Evolutionary conservation across 2,329 filamentous ascomycete genomes (phyloP).

Genomic region (Ceratocystis papillata): DNA sequence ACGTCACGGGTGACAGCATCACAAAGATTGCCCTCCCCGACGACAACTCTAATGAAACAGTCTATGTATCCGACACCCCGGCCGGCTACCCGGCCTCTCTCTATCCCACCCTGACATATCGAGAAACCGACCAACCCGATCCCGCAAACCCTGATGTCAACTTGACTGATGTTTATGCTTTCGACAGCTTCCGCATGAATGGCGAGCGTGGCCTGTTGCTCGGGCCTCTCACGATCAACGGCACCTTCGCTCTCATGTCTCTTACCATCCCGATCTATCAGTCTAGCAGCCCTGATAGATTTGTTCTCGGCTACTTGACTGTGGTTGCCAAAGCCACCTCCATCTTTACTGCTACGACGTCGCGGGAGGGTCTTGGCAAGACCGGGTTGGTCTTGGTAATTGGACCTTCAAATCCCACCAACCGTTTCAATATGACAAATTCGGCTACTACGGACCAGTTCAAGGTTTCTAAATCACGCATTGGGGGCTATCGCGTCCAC

Average conservation of each 20-base stretch:
- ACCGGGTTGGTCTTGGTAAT: conserved; percentile 62
- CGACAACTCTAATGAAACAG: conserved; percentile 45
- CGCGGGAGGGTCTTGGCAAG: conserved; percentile 57
- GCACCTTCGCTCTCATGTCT: conserved; percentile 64
- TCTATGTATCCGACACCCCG: conserved; percentile 50
- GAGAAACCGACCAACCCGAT: conserved; percentile 36
- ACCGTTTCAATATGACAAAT: conserved; percentile 48
- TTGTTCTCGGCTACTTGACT: conserved; percentile 71
- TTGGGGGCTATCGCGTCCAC: conserved; percentile 34
- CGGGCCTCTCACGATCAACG: conserved; percentile 63
- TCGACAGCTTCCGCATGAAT: conserved; percentile 42
- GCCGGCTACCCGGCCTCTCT: conserved; percentile 61
- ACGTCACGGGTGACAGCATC: conserved; percentile 45
- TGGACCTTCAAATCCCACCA: conserved; percentile 55
- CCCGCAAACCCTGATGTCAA: conserved; percentile 35
- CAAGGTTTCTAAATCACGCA: conserved; percentile 25
- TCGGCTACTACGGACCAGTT: conserved; percentile 38
- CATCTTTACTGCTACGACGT: conserved; percentile 50
- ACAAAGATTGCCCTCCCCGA: conserved; percentile 51
- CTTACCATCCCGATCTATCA: conserved; percentile 65
- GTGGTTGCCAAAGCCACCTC: conserved; percentile 59
- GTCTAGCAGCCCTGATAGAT: conserved; percentile 18
- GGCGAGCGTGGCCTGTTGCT: conserved; percentile 54
- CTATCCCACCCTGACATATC: conserved; percentile 70
- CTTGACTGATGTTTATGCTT: conserved; percentile 28